Base-by-base conservation (phyloP, 2,329 filamentous ascomycete genomes). In the Aspergillus nomiae region DNA sequence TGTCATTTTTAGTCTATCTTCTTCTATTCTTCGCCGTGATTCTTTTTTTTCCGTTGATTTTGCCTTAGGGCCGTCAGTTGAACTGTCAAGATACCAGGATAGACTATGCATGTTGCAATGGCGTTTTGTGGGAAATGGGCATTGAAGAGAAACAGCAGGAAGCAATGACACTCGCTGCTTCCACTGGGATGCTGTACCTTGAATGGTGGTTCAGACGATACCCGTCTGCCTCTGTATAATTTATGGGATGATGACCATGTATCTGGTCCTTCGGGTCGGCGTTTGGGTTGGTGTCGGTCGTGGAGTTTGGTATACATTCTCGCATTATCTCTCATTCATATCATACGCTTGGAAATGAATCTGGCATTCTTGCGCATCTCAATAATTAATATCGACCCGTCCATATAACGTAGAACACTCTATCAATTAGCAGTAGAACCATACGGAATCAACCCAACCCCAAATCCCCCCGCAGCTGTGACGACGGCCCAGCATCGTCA, bases 31-130 rank as follows among this genome's bases (percentile, higher is more conserved):
- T 54, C 32, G 51, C 26, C 26, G 5, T 51, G 63, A 48, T 62
- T 34, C 21, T 51, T 24, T 41, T 54, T 26, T 48, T 55, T 61
- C 43, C 63, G 63, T 45, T 61, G 46, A 54, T 63, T 50, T 64
- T 50, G 61, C 34, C 32, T 54, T 55, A 36, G 58, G 32, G 7
- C 16, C 36, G 26, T 54, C 51, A 54, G 55, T 63, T 63, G 61
- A 56, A 46, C 51, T 62, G 53, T 67, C 61, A 67, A 73, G 74
- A 77, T 77, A 76, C 74, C 74, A 76, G 65, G 73, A 75, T 77
- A 77, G 73, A 77, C 64, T 63, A 70, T 64, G 65, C 56, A 60
- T 67, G 58, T 60, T 61, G 62, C 26, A 57, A 64, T 63, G 63
- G 60, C 62, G 62, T 69, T 65, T 34, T 56, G 53, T 54, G 60